Evolutionary conservation across 208 protist species (phyloP).

Genomic region (Trypanosomatidae sp.): DNA sequence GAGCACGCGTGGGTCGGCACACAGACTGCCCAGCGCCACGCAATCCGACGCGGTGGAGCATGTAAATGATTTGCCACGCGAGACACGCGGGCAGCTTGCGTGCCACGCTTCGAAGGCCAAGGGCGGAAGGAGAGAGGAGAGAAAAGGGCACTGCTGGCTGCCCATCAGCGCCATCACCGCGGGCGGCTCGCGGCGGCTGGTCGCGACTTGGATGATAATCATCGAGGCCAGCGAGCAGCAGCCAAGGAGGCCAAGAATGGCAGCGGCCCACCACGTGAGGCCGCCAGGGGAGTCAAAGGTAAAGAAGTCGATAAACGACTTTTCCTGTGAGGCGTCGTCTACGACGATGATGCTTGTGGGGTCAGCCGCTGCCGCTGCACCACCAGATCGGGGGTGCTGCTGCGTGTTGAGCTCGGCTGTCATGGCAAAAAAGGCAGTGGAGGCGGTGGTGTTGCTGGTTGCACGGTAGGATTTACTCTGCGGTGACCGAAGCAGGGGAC

Average conservation of each 20-base stretch:
- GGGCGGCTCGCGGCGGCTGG: constrained; percentile 18
- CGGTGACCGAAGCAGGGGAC: too few relatives aligned
- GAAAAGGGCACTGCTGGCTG: constrained; percentile 25
- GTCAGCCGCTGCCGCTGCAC: too few relatives aligned
- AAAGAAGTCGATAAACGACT: too few relatives aligned
- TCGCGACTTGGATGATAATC: constrained; percentile 32
- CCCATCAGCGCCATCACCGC: constrained; percentile 23
- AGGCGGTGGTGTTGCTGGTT: too few relatives aligned
- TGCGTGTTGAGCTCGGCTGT: too few relatives aligned
- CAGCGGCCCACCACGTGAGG: constrained; percentile 45
- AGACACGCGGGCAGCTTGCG: constrained; percentile 10
- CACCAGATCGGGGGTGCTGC: too few relatives aligned
- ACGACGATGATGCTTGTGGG: too few relatives aligned
- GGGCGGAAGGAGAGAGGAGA: constrained; percentile 25
- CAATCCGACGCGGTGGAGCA: constrained; percentile 48
- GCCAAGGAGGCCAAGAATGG: constrained; percentile 30
- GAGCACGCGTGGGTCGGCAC: constrained; percentile 24
- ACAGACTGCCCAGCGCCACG: constrained; percentile 22
- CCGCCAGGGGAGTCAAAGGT: constrained; percentile 32
- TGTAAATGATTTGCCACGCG: constrained; percentile 12
- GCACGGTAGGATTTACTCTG: too few relatives aligned
- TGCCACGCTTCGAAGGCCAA: constrained; percentile 37
- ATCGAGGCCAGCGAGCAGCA: constrained; percentile 28
- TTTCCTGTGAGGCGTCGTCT: too few relatives aligned
- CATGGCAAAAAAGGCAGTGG: too few relatives aligned